phyloP scores from a whole-genome alignment of 176 grass and related monocot genomes.

The Aegilops longissima region DNA sequence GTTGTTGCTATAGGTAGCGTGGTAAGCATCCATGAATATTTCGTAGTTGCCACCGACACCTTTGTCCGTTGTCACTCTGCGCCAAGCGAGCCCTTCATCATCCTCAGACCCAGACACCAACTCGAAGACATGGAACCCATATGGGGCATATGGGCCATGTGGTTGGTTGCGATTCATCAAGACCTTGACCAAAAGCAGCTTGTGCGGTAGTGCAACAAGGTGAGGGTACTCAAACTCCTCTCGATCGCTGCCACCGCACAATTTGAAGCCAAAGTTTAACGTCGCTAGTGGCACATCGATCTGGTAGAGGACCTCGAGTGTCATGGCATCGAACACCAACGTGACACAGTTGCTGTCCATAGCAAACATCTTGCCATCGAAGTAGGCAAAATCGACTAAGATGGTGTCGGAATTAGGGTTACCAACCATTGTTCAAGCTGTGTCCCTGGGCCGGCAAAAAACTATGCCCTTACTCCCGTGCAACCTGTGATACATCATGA shows the following conservation, averaged over 20 bases:
- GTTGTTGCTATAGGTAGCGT: not conserved
- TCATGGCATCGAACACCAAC: not conserved
- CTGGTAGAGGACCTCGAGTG: not conserved
- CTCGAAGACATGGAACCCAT: too few species aligned
- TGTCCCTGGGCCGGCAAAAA: too few species aligned
- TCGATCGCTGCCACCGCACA: not conserved
- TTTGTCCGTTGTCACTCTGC: not conserved
- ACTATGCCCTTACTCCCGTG: too few species aligned
- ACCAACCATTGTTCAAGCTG: not conserved
- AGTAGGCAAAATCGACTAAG: not conserved
- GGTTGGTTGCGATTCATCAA: too few species aligned
- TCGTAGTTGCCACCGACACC: not conserved
- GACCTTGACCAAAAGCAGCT: constrained; percentile 13
- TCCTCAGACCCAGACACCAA: not conserved
- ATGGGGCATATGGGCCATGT: too few species aligned
- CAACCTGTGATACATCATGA: too few species aligned
- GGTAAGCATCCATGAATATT: not conserved
- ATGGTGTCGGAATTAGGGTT: not conserved
- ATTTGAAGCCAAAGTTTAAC: not conserved
- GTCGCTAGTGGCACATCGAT: not conserved
- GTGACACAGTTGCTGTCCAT: not conserved
- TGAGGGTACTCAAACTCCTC: not conserved
- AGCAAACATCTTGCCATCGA: not conserved
- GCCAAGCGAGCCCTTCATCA: not conserved
- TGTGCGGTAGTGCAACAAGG: constrained; percentile 7